Evolutionary conservation across 352 stramenopile species (phyloP).

Genomic region (Phytophthora pisi): DNA sequence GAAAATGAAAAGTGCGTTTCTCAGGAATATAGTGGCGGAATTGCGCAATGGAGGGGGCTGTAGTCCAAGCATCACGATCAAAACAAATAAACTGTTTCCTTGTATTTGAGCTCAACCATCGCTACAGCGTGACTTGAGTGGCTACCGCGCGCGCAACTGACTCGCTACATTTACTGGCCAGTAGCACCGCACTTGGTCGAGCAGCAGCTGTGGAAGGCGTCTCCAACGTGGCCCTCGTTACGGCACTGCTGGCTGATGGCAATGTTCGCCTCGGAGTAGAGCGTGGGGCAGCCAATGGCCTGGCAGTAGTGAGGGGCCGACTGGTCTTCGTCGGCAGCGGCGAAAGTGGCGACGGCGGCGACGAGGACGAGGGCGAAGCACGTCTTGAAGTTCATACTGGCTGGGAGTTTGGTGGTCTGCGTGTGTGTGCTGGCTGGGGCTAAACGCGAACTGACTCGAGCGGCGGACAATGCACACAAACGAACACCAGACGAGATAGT

Average conservation of each 20-base stretch:
- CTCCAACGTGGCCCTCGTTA: not conserved
- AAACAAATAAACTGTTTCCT: slow-evolving; percentile 4
- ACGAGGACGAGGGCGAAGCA: slow-evolving; percentile 23
- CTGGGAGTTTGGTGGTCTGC: slow-evolving; percentile 1
- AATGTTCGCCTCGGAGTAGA: slow-evolving; percentile 26
- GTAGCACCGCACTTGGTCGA: slow-evolving; percentile 9
- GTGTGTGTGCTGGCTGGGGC: slow-evolving; percentile 2
- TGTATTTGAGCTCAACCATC: slow-evolving; percentile 12
- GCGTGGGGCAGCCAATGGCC: slow-evolving; percentile 6
- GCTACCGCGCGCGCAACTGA: not conserved
- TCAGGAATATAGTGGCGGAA: no score
- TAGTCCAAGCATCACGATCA: not conserved
- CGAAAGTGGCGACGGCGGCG: slow-evolving; percentile 17
- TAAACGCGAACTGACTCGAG: slow-evolving; percentile 31
- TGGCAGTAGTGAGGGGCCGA: slow-evolving; percentile 20
- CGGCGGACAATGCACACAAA: slow-evolving; percentile 1
- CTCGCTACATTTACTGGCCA: not conserved
- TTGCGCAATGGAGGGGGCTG: no score
- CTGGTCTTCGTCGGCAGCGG: slow-evolving; percentile 5
- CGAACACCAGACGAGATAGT: slow-evolving; percentile 14
- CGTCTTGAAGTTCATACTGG: slow-evolving; percentile 34
- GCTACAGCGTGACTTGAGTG: not conserved
- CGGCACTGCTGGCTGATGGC: slow-evolving; percentile 21
- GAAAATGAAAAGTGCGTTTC: no score
- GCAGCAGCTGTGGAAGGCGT: slow-evolving; percentile 13